Base-by-base conservation (phyloP, 768 basidiomycete species). In the Tulasnella calospora region DNA sequence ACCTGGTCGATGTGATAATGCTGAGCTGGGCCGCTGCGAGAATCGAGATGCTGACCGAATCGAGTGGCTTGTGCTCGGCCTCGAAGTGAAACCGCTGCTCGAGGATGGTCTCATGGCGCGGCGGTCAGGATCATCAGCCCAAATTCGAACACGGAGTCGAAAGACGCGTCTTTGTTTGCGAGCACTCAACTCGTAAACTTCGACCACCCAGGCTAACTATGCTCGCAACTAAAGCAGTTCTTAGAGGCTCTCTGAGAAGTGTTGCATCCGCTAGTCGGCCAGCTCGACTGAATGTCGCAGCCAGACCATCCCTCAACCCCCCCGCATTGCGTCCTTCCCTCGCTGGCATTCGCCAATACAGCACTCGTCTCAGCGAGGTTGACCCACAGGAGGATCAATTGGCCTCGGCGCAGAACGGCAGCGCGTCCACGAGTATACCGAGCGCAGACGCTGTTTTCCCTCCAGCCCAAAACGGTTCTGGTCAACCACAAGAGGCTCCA, bases 1-100 rank as follows among this genome's bases (percentile, higher is more conserved):
- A 21, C 80, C 87, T 79, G 82, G 86, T 82, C 79, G 84, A 78
- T 81, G 38, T n/a, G n/a, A 44, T 35, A 70, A 17, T 81, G 81
- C 44, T 82, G 83, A 82, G 13, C 72, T 69, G 17, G 81, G 79
- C 36, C 80, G 80, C 40, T 83, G 82, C 78, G 89, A 81, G 33
- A 87, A 86, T 71, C 83, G 86, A 82, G 57, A 61, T 13, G 57
- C 30, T n/a, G 57, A 61, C n/a, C 57, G 23, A 13, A 61, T 38
- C 12, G 78, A 73, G 9, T 81, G 81, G 40, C 82, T 82, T 19
- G 83, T 82, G 30, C 73, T 71, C 13, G 81, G 79, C 40, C 80
- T 79, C 10, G 73, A 74, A 8, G 33, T 33, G 38, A 69, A 70
- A 15, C 71, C 55, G 44, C 38, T 27, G 40, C 78, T 78, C 15